Percentiles rank a stretch among this genome's conserved stretches.
Conservation (phyloP, 768 basidiomycete species). For the Nidularia pulvinata region DNA sequence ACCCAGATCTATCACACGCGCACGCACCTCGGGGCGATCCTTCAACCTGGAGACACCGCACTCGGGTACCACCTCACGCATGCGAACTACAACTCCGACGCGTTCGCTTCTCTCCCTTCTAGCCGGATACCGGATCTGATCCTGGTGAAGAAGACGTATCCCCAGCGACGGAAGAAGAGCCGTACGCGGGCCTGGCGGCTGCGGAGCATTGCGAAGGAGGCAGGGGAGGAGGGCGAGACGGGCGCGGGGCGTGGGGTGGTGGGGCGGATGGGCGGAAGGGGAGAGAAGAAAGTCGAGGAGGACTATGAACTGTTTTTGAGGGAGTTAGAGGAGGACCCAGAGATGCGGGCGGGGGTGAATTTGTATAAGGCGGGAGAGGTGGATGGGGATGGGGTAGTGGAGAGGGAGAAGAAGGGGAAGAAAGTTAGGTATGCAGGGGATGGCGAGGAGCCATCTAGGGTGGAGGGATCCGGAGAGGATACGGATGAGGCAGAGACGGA, state of each 20-base stretch:
- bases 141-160: constrained; percentile 95
- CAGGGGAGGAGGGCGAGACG: constrained; percentile 83
- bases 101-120: constrained; percentile 66
- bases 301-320: constrained; percentile 97
- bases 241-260: constrained; percentile 80
- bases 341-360: constrained; percentile 86
- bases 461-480: constrained; percentile 29
- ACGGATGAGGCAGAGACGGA: constrained; percentile 72
- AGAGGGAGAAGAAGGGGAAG: constrained; percentile 34
- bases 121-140: constrained; percentile 88
- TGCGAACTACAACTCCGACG: constrained; percentile 92
- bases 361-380: constrained; percentile 72
- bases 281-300: constrained; percentile 90
- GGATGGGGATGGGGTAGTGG: constrained; percentile 49
- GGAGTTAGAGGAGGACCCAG: constrained; percentile 93
- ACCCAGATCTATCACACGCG: constrained; percentile 94
- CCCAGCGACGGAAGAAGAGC: constrained; percentile 89
- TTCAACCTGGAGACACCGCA: constrained; percentile 96
- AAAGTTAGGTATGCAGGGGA: constrained; percentile 65
- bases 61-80: constrained; percentile 90
- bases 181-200: constrained; percentile 85
- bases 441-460: constrained; percentile 47
- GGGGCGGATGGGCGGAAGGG: constrained; percentile 86
- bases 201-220: constrained; percentile 91
- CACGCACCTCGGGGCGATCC: constrained; percentile 90